Conservation (phyloP, 257 asterid genomes). For the Fraxinus quadrangulata region DNA sequence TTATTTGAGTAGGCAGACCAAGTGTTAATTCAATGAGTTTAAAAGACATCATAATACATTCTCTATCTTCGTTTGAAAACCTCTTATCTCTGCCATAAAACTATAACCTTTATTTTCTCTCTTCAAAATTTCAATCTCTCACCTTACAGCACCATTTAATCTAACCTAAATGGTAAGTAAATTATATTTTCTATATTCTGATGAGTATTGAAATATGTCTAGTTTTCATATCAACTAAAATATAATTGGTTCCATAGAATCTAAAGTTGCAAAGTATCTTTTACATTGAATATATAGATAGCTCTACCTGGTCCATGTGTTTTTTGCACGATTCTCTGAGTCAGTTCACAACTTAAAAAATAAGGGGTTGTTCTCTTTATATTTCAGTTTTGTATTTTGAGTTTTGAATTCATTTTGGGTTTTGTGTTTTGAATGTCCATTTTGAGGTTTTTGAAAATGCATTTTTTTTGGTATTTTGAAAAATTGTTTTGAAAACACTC, state of each 20-base stretch:
- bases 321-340: neutral
- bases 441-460: too few species aligned
- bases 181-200: constrained; percentile 1
- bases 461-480: too few species aligned
- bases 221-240: constrained; percentile 15
- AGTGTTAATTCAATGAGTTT: constrained; percentile 1
- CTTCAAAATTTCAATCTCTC: neutral
- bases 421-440: too few species aligned
- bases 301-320: neutral
- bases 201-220: constrained; percentile 12
- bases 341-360: neutral
- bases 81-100: neutral
- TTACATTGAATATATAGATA: neutral
- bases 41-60: constrained; percentile 7
- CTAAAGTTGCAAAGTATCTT: neutral
- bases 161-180: constrained; percentile 7
- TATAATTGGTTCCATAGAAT: constrained; percentile 14
- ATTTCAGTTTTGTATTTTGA: too few species aligned
- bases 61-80: constrained; percentile 1
- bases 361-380: neutral
- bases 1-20: neutral
- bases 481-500: too few species aligned
- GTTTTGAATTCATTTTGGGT: too few species aligned
- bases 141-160: constrained; percentile 7
- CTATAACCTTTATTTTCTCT: neutral